These are phyloP conservation scores for Morella rubra DNA, from an alignment of 306 rosid species.

Conservation along the genomic window DNA sequence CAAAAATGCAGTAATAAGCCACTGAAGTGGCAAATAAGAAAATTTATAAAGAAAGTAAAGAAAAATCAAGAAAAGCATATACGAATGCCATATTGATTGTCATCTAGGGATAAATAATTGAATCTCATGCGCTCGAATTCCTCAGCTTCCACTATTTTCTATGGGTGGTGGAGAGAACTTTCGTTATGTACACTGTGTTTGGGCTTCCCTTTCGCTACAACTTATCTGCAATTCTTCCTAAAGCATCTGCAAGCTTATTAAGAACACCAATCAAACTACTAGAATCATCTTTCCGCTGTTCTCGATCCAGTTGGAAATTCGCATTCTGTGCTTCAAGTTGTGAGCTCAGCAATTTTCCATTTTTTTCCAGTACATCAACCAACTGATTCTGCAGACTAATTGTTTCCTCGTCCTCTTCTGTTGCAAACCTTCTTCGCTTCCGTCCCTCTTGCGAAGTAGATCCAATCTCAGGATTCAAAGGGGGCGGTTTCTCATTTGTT, in stretches of 20 bases:
- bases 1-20: conserved; percentile 39
- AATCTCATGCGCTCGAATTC: conserved; percentile 7
- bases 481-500: conserved; percentile 51
- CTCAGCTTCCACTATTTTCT: conserved; percentile 42
- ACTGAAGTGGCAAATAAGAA: conserved; percentile 29
- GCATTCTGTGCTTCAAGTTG: conserved; percentile 78
- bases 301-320: conserved; percentile 70
- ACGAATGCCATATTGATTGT: conserved; percentile 36
- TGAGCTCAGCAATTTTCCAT: conserved; percentile 68
- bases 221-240: conserved; percentile 91
- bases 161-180: conserved; percentile 31
- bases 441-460: conserved; percentile 73
- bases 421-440: conserved; percentile 63
- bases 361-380: conserved; percentile 79
- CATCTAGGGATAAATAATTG: conserved; percentile 14
- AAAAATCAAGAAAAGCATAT: conserved; percentile 12
- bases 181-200: conserved; percentile 58
- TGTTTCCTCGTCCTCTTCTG: conserved; percentile 59
- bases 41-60: not conserved
- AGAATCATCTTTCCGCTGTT: conserved; percentile 77
- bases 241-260: conserved; percentile 88
- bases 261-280: conserved; percentile 77
- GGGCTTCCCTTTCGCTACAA: conserved; percentile 44
- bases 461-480: conserved; percentile 63
- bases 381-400: conserved; percentile 53